Percentiles rank a stretch among this genome's conserved stretches.
phyloP scores from a whole-genome alignment of 768 basidiomycete species.

The Tulasnella sp. region DNA sequence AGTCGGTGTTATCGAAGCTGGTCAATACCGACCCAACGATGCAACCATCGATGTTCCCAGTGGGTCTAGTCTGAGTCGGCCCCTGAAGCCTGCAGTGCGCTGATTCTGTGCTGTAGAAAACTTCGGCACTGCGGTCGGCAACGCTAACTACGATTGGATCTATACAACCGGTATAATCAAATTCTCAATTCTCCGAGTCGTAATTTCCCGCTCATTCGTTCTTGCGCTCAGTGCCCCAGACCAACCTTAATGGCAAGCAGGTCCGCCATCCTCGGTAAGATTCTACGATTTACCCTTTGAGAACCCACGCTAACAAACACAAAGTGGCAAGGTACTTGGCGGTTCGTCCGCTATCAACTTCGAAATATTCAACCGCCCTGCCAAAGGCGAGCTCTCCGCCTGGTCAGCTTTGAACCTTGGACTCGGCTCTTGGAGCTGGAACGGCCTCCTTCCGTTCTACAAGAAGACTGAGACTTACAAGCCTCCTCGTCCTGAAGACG shows the following conservation, averaged over 20 bases:
- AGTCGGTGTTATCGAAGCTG: slow-evolving; percentile 26
- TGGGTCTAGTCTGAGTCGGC: background rate
- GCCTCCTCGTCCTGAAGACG: slow-evolving; percentile 35
- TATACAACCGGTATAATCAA: background rate
- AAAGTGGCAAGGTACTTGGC: slow-evolving; percentile 17
- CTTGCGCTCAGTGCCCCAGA: background rate
- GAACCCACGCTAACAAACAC: slow-evolving; percentile 31
- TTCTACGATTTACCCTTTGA: background rate
- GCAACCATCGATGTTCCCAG: slow-evolving; percentile 14
- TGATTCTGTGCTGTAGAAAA: background rate
- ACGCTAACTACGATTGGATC: slow-evolving; percentile 21
- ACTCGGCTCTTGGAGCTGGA: slow-evolving; percentile 17
- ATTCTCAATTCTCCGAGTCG: background rate
- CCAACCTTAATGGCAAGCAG: background rate
- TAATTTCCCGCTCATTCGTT: background rate
- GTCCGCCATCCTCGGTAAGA: background rate
- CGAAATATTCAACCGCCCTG: background rate
- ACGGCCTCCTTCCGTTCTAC: background rate
- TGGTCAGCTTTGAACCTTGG: slow-evolving; percentile 4
- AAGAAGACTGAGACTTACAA: slow-evolving; percentile 17
- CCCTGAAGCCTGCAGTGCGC: background rate
- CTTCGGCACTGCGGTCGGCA: background rate
- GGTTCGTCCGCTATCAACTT: slow-evolving; percentile 32
- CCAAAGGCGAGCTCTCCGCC: background rate
- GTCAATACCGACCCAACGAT: slow-evolving; percentile 18